Percentiles rank a stretch among this genome's conserved stretches.
Evolutionary conservation across 2,329 filamentous ascomycete species (phyloP).

Genomic region (Cladosporium sphaerospermum): DNA sequence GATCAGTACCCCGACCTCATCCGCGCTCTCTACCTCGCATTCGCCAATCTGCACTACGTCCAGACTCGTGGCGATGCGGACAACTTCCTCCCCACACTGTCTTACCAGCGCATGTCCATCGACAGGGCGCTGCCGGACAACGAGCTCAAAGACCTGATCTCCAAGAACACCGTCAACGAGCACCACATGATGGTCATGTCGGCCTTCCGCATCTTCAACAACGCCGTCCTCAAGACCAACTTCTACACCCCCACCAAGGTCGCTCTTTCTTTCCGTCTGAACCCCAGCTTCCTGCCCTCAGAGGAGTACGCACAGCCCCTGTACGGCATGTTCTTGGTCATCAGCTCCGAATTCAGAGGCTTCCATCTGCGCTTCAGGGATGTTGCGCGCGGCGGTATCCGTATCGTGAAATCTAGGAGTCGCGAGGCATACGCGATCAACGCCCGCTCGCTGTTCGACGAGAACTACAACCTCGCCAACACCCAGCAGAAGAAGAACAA

Average conservation of each 20-base stretch:
- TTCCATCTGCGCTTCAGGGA: slow-evolving; percentile 98
- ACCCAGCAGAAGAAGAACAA: slow-evolving; percentile 99
- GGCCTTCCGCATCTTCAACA: slow-evolving; percentile 94
- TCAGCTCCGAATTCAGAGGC: slow-evolving; percentile 90
- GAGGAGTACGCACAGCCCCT: slow-evolving; percentile 90
- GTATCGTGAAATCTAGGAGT: slow-evolving; percentile 96
- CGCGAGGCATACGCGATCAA: slow-evolving; percentile 96
- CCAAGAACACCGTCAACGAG: slow-evolving; percentile 78
- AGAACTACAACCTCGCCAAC: slow-evolving; percentile 97
- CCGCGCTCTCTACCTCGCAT: slow-evolving; percentile 80
- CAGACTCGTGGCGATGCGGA: slow-evolving; percentile 59
- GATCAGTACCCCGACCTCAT: slow-evolving; percentile 82
- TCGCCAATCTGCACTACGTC: slow-evolving; percentile 79
- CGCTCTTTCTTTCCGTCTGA: slow-evolving; percentile 89
- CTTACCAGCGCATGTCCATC: slow-evolving; percentile 59
- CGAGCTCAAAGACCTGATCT: slow-evolving; percentile 68
- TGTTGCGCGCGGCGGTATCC: slow-evolving; percentile 92
- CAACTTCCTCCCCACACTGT: slow-evolving; percentile 64
- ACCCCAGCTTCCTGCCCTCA: slow-evolving; percentile 80
- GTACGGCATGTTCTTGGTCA: slow-evolving; percentile 98
- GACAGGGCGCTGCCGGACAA: slow-evolving; percentile 71
- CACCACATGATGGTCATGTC: slow-evolving; percentile 98
- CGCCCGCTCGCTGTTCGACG: slow-evolving; percentile 90
- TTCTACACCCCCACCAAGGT: slow-evolving; percentile 98
- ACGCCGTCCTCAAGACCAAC: slow-evolving; percentile 90